Conservation (phyloP, 495 filamentous ascomycete genomes). For the Cudoniella acicularis region DNA sequence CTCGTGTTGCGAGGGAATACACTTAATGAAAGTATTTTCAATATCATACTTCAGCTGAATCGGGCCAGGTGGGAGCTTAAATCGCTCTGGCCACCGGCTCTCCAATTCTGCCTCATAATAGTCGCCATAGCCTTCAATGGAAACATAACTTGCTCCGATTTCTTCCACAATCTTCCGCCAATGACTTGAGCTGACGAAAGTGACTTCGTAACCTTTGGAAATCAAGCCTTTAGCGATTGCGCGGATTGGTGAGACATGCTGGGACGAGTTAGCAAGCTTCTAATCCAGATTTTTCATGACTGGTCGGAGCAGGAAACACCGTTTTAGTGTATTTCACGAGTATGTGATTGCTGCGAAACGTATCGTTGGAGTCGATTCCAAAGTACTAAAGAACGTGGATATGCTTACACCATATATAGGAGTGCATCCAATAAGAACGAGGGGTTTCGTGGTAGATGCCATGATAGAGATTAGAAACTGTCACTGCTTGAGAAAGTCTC, state of each 20-base stretch:
- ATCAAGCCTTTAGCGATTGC: not conserved
- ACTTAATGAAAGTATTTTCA: slow-evolving; percentile 19
- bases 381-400: too few relatives aligned
- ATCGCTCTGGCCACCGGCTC: slow-evolving; percentile 9
- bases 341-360: too few relatives aligned
- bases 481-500: too few relatives aligned
- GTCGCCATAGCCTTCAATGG: slow-evolving; percentile 27
- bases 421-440: slow-evolving; percentile 6
- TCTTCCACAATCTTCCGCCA: not conserved
- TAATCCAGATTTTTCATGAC: too few relatives aligned
- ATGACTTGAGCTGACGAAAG: not conserved
- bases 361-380: too few relatives aligned
- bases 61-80: slow-evolving; percentile 14
- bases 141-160: slow-evolving; percentile 21
- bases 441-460: not conserved
- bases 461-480: not conserved
- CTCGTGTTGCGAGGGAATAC: slow-evolving; percentile 16
- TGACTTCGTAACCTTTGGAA: not conserved
- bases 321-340: too few relatives aligned
- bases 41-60: slow-evolving; percentile 11
- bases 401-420: slow-evolving; percentile 6
- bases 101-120: slow-evolving; percentile 22
- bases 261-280: too few relatives aligned
- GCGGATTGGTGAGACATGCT: not conserved
- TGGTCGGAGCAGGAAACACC: too few relatives aligned